These are phyloP conservation scores for Malassezia furfur DNA, from an alignment of 1,284 basidiomycete species.

Conservation along the genomic window DNA sequence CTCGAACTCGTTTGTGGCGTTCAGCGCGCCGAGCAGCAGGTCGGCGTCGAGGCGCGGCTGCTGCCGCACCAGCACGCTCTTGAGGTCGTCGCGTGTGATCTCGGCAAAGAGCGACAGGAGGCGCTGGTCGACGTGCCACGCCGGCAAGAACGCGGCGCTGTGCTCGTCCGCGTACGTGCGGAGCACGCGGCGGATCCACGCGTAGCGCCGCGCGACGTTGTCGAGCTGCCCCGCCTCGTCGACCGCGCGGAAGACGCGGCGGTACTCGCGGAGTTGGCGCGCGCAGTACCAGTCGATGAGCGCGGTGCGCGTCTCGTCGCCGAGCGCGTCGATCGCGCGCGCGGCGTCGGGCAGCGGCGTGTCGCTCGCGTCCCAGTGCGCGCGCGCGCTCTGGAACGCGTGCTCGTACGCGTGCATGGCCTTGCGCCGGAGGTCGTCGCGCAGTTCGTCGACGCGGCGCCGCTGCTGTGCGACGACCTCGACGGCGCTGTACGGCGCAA, in stretches of 20 bases:
- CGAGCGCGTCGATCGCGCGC: slow-evolving; percentile 41
- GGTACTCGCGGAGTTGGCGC: slow-evolving; percentile 87
- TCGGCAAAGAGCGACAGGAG: slow-evolving; percentile 36
- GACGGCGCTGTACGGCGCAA: slow-evolving; percentile 32
- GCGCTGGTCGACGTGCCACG: slow-evolving; percentile 37
- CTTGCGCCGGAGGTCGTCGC: slow-evolving; percentile 24
- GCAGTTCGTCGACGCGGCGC: slow-evolving; percentile 30
- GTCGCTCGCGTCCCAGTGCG: slow-evolving; percentile 22
- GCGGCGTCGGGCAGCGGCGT: slow-evolving; percentile 37
- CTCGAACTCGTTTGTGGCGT: slow-evolving; percentile 43
- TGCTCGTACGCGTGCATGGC: slow-evolving; percentile 40
- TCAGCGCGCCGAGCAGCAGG: slow-evolving; percentile 36
- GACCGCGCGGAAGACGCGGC: slow-evolving; percentile 69
- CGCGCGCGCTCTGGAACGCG: slow-evolving; percentile 31
- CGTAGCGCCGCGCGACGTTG: slow-evolving; percentile 82
- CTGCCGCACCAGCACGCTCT: slow-evolving; percentile 38
- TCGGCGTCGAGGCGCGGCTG: slow-evolving; percentile 34
- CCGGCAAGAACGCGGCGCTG: slow-evolving; percentile 29
- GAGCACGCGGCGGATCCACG: slow-evolving; percentile 90
- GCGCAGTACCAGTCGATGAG: slow-evolving; percentile 82
- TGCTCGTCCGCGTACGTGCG: slow-evolving; percentile 79
- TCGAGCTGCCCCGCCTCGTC: slow-evolving; percentile 80
- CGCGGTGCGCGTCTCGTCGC: slow-evolving; percentile 50
- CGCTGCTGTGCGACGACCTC: slow-evolving; percentile 33
- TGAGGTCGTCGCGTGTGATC: slow-evolving; percentile 42